Conservation (phyloP, 2,329 filamentous ascomycete genomes). For the Colletotrichum tropicicola region DNA sequence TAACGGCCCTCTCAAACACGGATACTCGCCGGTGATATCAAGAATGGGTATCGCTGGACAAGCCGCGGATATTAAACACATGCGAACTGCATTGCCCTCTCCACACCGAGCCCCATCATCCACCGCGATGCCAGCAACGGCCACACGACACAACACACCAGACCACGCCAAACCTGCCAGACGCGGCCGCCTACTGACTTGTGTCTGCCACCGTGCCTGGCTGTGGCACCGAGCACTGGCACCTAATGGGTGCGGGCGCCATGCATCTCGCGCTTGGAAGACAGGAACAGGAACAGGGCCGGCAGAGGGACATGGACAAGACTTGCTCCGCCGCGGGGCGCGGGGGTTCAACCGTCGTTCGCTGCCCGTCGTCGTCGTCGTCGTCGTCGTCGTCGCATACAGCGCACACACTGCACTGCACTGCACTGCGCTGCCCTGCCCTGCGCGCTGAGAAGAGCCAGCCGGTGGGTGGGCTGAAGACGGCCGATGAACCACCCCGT, state of each 20-base stretch:
- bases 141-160: too few species aligned
- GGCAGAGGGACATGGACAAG: conserved; percentile 5
- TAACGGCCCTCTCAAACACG: conserved; percentile 13
- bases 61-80: conserved; percentile 25
- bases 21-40: conserved; percentile 9
- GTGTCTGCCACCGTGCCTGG: conserved; percentile 17
- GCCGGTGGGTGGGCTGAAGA: conserved; percentile 16
- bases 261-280: conserved; percentile 14
- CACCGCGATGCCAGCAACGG: conserved; percentile 4
- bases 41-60: conserved; percentile 1
- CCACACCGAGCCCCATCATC: conserved; percentile 15
- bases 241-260: conserved; percentile 8
- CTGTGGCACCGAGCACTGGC: conserved; percentile 14
- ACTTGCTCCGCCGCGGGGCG: conserved; percentile 13
- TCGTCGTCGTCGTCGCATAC: neutral
- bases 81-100: conserved; percentile 14
- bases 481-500: conserved; percentile 25
- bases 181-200: conserved; percentile 9
- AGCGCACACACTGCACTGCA: neutral
- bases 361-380: neutral
- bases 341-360: conserved; percentile 16
- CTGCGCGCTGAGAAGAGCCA: too few species aligned
- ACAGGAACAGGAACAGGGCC: conserved; percentile 13
- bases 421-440: too few species aligned
- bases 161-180: neutral